A percentile compares a stretch with the other conserved stretches of the same genome.
Conservation (phyloP, 306 rosid genomes). For the Prinsepia uniflora region DNA sequence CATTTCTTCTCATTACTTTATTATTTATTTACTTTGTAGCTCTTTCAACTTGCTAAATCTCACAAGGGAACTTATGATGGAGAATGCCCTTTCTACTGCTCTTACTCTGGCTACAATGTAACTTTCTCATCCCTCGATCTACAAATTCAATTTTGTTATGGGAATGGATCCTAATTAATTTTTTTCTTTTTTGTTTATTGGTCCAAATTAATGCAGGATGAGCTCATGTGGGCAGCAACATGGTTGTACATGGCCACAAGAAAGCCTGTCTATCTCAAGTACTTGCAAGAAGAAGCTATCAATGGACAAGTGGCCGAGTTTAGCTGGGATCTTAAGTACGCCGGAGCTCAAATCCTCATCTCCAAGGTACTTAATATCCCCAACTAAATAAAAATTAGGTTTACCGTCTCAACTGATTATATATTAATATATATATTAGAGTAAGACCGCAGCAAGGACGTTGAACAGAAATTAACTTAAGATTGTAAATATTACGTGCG, state of each 20-base stretch:
- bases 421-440: neutral
- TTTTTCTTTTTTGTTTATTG: neutral
- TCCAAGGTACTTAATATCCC: slow-evolving; percentile 33
- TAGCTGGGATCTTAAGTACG: slow-evolving; percentile 96
- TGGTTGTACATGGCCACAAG: slow-evolving; percentile 71
- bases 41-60: slow-evolving; percentile 51
- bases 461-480: too few relatives aligned
- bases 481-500: too few relatives aligned
- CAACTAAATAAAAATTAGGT: neutral
- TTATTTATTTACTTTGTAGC: slow-evolving; percentile 31
- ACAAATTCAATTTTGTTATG: neutral
- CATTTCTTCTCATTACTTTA: neutral
- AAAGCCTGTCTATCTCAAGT: slow-evolving; percentile 43
- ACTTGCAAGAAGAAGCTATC: slow-evolving; percentile 54
- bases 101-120: slow-evolving; percentile 79
- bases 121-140: neutral
- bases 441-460: too few relatives aligned
- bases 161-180: neutral
- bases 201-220: slow-evolving; percentile 46
- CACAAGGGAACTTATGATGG: slow-evolving; percentile 88
- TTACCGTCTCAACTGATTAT: neutral
- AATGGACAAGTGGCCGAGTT: slow-evolving; percentile 69
- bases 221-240: slow-evolving; percentile 87
- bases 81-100: slow-evolving; percentile 97
- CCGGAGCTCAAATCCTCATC: slow-evolving; percentile 81